phyloP scores from a whole-genome alignment of 768 basidiomycete genomes.

The Thelephora ganbajun region DNA sequence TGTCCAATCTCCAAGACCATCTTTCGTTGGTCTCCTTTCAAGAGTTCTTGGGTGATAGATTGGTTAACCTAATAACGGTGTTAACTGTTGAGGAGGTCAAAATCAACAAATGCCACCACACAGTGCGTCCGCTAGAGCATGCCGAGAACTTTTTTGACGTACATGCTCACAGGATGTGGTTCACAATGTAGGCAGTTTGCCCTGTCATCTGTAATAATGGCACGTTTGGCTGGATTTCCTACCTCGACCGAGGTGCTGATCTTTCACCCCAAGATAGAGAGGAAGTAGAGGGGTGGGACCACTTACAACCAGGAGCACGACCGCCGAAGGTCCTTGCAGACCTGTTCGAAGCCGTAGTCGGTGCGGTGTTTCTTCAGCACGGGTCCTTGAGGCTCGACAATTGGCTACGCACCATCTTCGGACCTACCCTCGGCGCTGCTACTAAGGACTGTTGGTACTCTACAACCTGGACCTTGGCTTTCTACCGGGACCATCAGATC shows the following conservation, averaged over 20 bases:
- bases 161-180: neutral
- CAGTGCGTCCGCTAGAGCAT: conserved; percentile 6
- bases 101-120: conserved; percentile 17
- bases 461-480: neutral
- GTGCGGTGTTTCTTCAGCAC: conserved; percentile 17
- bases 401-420: conserved; percentile 15
- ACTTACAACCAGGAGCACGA: conserved; percentile 5
- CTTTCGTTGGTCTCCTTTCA: too few species aligned
- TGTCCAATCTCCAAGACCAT: conserved; percentile 12
- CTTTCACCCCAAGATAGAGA: conserved; percentile 9
- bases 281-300: conserved; percentile 12
- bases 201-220: conserved; percentile 18
- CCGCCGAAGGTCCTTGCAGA: conserved; percentile 20
- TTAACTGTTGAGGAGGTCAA: conserved; percentile 17
- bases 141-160: neutral
- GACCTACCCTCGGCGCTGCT: conserved; percentile 13
- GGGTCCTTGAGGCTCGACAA: conserved; percentile 14
- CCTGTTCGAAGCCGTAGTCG: conserved; percentile 19
- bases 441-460: conserved; percentile 13
- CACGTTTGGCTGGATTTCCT: conserved; percentile 19
- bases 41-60: conserved; percentile 22
- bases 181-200: conserved; percentile 9
- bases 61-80: conserved; percentile 17
- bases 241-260: conserved; percentile 14
- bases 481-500: neutral